These are phyloP conservation scores for Nepenthes alata DNA, from an alignment of 179 eudicot species.

Conservation along the genomic window DNA sequence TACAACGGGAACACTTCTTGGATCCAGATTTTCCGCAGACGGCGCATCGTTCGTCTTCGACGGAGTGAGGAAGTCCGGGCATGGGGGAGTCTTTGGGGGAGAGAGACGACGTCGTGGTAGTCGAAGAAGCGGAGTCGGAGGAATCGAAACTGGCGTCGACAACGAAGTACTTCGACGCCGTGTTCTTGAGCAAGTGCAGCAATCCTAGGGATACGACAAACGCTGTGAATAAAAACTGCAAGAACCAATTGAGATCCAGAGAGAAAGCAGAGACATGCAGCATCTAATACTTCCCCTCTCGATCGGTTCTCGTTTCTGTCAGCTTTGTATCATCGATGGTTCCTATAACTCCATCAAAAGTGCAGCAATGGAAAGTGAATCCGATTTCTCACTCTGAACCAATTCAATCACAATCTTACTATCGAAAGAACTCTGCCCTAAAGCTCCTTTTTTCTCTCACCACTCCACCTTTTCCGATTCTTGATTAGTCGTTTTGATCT, in stretches of 20 bases:
- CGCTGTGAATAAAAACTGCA: conserved; percentile 33
- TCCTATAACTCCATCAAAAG: no score
- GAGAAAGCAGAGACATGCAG: conserved; percentile 46
- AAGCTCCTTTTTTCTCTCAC: no score
- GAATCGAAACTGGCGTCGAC: conserved; percentile 33
- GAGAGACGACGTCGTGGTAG: conserved; percentile 1
- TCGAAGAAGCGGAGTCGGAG: conserved; percentile 1
- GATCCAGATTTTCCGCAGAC: conserved; percentile 30
- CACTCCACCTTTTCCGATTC: no score
- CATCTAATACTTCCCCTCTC: no score
- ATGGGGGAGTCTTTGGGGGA: conserved; percentile 3
- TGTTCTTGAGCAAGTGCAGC: conserved; percentile 33
- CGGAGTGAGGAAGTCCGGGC: conserved; percentile 10
- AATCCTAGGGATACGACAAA: conserved; percentile 31
- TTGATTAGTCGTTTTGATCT: no score
- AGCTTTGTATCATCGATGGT: no score
- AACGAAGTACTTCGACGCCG: conserved; percentile 49
- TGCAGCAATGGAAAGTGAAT: no score
- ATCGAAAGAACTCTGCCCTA: no score
- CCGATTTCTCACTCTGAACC: no score
- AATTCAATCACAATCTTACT: no score
- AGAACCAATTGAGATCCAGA: conserved; percentile 38
- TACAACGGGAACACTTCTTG: conserved; percentile 59
- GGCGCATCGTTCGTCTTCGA: conserved; percentile 24
- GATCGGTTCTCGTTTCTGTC: no score